phyloP scores from a whole-genome alignment of 1,284 basidiomycete species.

The Cryptococcus floricola region DNA sequence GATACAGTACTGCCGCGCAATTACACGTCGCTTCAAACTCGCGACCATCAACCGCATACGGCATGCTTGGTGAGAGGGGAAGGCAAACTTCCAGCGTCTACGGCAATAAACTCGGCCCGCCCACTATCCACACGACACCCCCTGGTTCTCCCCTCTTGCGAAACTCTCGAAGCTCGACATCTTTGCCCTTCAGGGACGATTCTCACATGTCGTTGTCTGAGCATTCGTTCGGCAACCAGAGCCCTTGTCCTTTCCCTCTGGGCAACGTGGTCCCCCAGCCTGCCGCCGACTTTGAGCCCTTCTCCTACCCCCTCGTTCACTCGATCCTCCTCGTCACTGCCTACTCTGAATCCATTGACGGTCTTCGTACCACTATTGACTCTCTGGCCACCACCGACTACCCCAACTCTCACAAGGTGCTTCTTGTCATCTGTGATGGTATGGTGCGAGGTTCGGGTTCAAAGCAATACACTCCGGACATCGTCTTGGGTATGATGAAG shows the following conservation, averaged over 20 bases:
- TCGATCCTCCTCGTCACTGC: conserved; percentile 96
- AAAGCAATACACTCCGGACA: conserved; percentile 83
- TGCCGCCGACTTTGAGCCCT: conserved; percentile 84
- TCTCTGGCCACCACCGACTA: conserved; percentile 98
- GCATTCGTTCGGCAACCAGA: conserved; percentile 14
- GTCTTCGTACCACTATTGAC: conserved; percentile 93
- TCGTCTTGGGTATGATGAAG: conserved; percentile 96
- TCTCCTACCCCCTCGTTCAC: conserved; percentile 91
- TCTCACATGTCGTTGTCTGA: conserved; percentile 43
- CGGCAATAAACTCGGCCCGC: conserved; percentile 39
- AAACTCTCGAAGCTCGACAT: conserved; percentile 77
- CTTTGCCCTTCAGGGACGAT: conserved; percentile 54
- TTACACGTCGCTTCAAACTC: conserved; percentile 56
- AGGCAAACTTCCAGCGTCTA: conserved; percentile 44
- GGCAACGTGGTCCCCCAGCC: conserved; percentile 90
- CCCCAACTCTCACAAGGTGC: conserved; percentile 94
- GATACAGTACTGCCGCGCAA: conserved; percentile 74
- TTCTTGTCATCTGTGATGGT: conserved; percentile 95
- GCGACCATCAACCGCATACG: conserved; percentile 70
- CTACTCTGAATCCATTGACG: conserved; percentile 95
- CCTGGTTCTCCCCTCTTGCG: conserved; percentile 71
- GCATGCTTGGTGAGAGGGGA: conserved; percentile 42
- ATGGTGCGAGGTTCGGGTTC: conserved; percentile 97
- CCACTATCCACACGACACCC: conserved; percentile 55
- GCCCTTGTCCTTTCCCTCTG: conserved; percentile 77